These are phyloP conservation scores for Talaromyces stipitatus DNA, from an alignment of 495 filamentous ascomycete genomes.

Conservation along the genomic window DNA sequence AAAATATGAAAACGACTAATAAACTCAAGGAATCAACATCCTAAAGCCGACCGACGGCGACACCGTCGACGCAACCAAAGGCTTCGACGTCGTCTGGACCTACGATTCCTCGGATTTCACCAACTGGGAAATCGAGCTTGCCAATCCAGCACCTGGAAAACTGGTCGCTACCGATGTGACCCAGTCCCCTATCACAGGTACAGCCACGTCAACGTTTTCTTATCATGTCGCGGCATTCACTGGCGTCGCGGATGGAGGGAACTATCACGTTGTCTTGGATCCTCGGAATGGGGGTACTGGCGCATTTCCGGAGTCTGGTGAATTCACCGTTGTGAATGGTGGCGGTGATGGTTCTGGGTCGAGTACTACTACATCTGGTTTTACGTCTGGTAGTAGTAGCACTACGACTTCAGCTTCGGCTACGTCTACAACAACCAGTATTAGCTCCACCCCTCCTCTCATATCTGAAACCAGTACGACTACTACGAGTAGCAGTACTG, in stretches of 20 bases:
- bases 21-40: neutral
- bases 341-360: neutral
- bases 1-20: neutral
- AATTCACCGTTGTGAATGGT: slow-evolving; percentile 5
- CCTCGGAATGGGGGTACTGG: slow-evolving; percentile 1
- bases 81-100: slow-evolving; percentile 6
- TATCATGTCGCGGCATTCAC: neutral
- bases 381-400: neutral
- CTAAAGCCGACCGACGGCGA: slow-evolving; percentile 1
- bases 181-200: neutral
- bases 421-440: slow-evolving; percentile 1
- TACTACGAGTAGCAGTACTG: neutral
- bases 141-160: neutral
- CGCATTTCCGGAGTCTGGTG: slow-evolving; percentile 1
- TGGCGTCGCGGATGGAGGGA: neutral
- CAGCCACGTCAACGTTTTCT: neutral
- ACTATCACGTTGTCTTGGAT: slow-evolving; percentile 2
- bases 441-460: neutral
- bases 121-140: slow-evolving; percentile 8
- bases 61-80: slow-evolving; percentile 3
- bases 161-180: slow-evolving; percentile 4
- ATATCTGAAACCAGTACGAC: neutral
- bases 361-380: neutral
- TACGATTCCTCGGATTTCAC: slow-evolving; percentile 7
- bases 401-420: neutral